phyloP scores from a whole-genome alignment of 2,329 filamentous ascomycete genomes.

The Sclerotinia trifoliorum region DNA sequence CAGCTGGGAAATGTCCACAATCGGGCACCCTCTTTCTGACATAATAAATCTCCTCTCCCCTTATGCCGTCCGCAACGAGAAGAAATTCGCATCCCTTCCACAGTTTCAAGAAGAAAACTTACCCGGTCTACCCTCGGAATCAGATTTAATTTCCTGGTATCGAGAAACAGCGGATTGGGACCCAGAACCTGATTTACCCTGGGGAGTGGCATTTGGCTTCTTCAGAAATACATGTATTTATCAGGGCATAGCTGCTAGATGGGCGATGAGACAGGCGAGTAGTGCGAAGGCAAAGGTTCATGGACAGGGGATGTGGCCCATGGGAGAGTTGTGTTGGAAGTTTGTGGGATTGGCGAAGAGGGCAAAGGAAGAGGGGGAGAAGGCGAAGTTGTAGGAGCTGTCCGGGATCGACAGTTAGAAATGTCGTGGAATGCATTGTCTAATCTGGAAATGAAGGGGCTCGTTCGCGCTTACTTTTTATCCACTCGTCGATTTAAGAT shows the following conservation, averaged over 20 bases:
- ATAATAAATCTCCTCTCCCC: conserved; percentile 72
- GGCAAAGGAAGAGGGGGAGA: conserved; percentile 36
- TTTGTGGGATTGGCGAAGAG: conserved; percentile 57
- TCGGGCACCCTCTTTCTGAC: conserved; percentile 93
- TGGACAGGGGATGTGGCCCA: conserved; percentile 64
- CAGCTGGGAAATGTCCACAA: conserved; percentile 95
- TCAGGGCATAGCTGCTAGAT: conserved; percentile 90
- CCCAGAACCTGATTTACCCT: conserved; percentile 59
- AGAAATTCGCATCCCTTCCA: conserved; percentile 39
- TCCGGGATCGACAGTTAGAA: no score
- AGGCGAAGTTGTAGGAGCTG: conserved; percentile 43
- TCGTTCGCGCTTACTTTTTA: no score
- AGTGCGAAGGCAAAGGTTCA: conserved; percentile 77
- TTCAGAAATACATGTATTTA: conserved; percentile 62
- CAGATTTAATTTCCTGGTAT: conserved; percentile 66
- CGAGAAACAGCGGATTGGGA: conserved; percentile 68
- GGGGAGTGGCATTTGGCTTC: conserved; percentile 61
- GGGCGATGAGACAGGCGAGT: conserved; percentile 83
- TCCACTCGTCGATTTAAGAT: background rate
- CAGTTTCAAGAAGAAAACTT: conserved; percentile 49
- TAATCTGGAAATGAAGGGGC: no score
- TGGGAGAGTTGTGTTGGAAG: conserved; percentile 77
- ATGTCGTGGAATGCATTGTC: no score
- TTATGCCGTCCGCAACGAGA: conserved; percentile 39
- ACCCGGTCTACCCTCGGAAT: conserved; percentile 51